Evolutionary conservation across 2,329 filamentous ascomycete genomes (phyloP).

Genomic region (Thyridium curvatum): DNA sequence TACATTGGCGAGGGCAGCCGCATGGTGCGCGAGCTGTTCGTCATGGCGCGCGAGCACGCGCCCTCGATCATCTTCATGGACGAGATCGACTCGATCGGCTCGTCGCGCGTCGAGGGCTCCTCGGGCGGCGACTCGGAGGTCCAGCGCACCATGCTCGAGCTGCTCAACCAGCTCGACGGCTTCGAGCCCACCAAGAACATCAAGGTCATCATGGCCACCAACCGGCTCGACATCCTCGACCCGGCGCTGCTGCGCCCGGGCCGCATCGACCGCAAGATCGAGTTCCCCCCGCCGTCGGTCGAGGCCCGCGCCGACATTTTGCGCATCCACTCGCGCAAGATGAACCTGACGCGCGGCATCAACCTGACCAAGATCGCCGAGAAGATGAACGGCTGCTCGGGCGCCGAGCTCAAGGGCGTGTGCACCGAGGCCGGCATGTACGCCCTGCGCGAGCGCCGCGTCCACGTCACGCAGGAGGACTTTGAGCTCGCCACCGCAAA

Average conservation of each 20-base stretch:
- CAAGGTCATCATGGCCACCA: constrained; percentile 99
- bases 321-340: constrained; percentile 93
- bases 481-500: constrained; percentile 98
- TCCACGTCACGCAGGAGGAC: constrained; percentile 98
- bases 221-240: constrained; percentile 94
- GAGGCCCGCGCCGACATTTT: constrained; percentile 97
- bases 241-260: constrained; percentile 92
- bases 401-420: constrained; percentile 95
- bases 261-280: constrained; percentile 96
- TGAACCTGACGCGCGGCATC: constrained; percentile 97
- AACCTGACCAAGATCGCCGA: constrained; percentile 98
- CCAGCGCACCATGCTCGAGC: constrained; percentile 95
- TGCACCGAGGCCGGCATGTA: constrained; percentile 99
- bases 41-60: constrained; percentile 97
- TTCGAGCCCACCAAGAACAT: constrained; percentile 99
- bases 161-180: constrained; percentile 96
- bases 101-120: constrained; percentile 90
- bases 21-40: constrained; percentile 98
- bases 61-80: constrained; percentile 99
- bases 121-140: constrained; percentile 96
- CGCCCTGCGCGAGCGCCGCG: constrained; percentile 85
- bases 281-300: constrained; percentile 94
- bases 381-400: constrained; percentile 99
- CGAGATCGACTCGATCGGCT: constrained; percentile 98
- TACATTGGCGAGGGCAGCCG: constrained; percentile 97